These are phyloP conservation scores for Phoma herbarum DNA, from an alignment of 2,329 filamentous ascomycete species.

Conservation along the genomic window DNA sequence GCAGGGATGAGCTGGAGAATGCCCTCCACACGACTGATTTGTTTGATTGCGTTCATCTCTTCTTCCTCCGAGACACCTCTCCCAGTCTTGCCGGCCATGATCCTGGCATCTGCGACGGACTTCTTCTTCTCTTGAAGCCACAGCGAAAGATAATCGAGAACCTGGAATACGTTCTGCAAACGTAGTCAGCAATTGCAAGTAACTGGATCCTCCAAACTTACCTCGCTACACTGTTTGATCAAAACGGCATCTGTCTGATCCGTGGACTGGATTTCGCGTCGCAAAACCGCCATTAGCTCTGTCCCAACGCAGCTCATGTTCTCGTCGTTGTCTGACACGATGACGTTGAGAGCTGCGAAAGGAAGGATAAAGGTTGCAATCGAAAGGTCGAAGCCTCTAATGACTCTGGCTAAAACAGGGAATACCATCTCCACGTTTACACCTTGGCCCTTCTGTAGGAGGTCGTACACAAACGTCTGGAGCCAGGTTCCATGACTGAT, in stretches of 20 bases:
- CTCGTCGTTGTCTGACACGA: constrained; percentile 74
- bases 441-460: constrained; percentile 80
- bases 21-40: constrained; percentile 72
- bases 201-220: constrained; percentile 53
- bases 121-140: constrained; percentile 85
- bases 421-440: constrained; percentile 80
- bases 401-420: constrained; percentile 79
- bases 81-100: constrained; percentile 56
- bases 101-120: constrained; percentile 50
- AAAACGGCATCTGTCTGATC: constrained; percentile 73
- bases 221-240: constrained; percentile 86
- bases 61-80: constrained; percentile 58
- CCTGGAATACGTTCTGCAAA: constrained; percentile 80
- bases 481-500: constrained; percentile 84
- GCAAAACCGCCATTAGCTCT: constrained; percentile 80
- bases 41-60: constrained; percentile 61
- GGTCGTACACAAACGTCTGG: constrained; percentile 78
- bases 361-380: constrained; percentile 90
- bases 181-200: constrained; percentile 29
- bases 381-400: constrained; percentile 83
- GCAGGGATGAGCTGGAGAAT: constrained; percentile 75
- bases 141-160: constrained; percentile 88
- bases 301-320: constrained; percentile 72
- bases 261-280: constrained; percentile 64
- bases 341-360: constrained; percentile 83